Evolutionary conservation across 2,329 filamentous ascomycete genomes (phyloP), one percentile per base, ranked within the genome.

Genomic region (Coniochaeta sp.): DNA sequence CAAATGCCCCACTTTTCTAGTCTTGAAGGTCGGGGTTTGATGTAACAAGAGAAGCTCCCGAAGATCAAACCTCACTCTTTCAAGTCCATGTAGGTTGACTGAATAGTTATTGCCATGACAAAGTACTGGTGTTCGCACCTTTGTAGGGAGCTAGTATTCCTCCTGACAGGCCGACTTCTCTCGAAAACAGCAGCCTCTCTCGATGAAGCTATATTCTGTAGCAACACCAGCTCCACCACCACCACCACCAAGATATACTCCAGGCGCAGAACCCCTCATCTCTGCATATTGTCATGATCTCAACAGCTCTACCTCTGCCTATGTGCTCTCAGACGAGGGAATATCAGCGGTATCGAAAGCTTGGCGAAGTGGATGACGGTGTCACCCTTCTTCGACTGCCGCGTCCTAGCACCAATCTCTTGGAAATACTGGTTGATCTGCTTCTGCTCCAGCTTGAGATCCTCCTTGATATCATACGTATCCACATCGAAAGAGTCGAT

Each of bases 321-420:
- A 58, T 69, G 68, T 59, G 70, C 70, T 62, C 71, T 68, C 64
- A 75, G 68, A 76, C 89, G 92, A 1, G 93, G 95, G 71, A 97
- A 97, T 62, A 87, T 82, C 55, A 97, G 77, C 3, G 95, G 95
- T 63, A 97, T 73, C 67, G 82, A 84, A 67, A 98, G 76, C 66
- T 86, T 86, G 14, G 89, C 92, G 57, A 93, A 76, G 62, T 81
- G 75, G 33, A 73, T 67, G 61, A 73, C 73, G 62, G 75, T 81
- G 63, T 86, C 85, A 60, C 84, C 84, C 34, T 81, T 83, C 65
- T 86, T 80, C 61, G 83, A 79, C 65, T 79, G 76, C 71, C 81
- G 84, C 33, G 90, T 79, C 66, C 80, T 84, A 33, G 87, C 90
- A 24, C 91, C 91, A 64, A 95, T 86, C 72, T 93, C 90, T 56